These are phyloP conservation scores for Westerdykella ornata DNA, from an alignment of 2,329 filamentous ascomycete genomes.

Conservation along the genomic window DNA sequence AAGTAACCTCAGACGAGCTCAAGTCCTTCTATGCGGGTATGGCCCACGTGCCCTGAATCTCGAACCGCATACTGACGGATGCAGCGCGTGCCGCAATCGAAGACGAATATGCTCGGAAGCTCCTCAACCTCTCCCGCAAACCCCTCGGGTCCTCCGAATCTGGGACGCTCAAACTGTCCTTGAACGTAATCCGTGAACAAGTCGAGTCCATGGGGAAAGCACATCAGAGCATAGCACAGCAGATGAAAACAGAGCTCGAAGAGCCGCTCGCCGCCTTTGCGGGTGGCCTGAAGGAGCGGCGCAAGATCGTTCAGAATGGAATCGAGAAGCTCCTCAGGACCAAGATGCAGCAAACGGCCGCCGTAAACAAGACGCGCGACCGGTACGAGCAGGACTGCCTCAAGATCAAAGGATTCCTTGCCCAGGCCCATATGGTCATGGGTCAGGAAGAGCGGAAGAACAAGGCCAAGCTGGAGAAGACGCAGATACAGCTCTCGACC, in stretches of 20 bases:
- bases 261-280: constrained; percentile 88
- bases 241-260: constrained; percentile 95
- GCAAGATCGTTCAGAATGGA: constrained; percentile 91
- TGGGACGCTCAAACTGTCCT: constrained; percentile 72
- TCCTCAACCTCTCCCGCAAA: constrained; percentile 79
- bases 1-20: constrained; percentile 89
- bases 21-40: constrained; percentile 81
- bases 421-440: constrained; percentile 99
- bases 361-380: constrained; percentile 93
- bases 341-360: constrained; percentile 84
- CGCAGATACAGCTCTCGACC: constrained; percentile 85
- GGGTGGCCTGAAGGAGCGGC: constrained; percentile 89
- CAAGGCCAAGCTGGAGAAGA: constrained; percentile 98
- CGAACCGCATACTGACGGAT: constrained; percentile 5
- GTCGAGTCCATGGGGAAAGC: constrained; percentile 91
- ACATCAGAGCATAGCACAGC: constrained; percentile 78
- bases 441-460: constrained; percentile 98
- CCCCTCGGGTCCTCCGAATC: constrained; percentile 80
- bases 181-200: constrained; percentile 83
- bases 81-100: constrained; percentile 84
- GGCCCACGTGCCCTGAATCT: constrained; percentile 14
- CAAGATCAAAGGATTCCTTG: constrained; percentile 96
- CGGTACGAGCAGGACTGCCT: constrained; percentile 96
- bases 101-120: constrained; percentile 89
- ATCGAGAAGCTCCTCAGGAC: constrained; percentile 91